Evolutionary conservation across 768 basidiomycete species (phyloP), one percentile per base, ranked within the genome.

Genomic region (Amyloporia xantha): DNA sequence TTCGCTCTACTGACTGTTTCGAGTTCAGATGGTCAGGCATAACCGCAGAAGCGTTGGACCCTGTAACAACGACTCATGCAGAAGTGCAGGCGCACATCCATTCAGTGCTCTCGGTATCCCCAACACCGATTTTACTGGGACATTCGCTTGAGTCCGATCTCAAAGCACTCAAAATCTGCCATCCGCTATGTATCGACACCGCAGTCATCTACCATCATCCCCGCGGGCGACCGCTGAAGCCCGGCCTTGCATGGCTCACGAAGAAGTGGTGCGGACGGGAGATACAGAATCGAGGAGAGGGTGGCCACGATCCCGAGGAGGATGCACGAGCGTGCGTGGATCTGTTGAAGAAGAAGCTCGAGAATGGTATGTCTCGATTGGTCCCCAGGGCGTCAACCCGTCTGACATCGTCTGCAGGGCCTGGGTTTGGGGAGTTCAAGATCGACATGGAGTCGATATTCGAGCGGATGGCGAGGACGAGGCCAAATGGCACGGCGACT

Each of bases 141-240:
- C 95, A 99, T 64, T 97, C 93, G 4, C 82, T 98, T 44, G 94
- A 97, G 70, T 93, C 89, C 13, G 95, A 99, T 61, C 77, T 99
- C 26, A 80, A 79, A 56, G 91, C 91, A 0, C 78, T 99, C 52
- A 90, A 88, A 56, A 76, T 95, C 28, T 79, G 82, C 54, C 93
- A 97, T 59, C 82, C 92, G 0, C 70, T 77, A 44, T 91, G 91
- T 61, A 88, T 97, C 59, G 95, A 99, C 62, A 97, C 95, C 1
- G 88, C 92, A 0, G 61, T 99, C 4, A 64, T 86, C 9, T 99
- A 84, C 68, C 87, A 93, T 61, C 95, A 99, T 67, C 91, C 95
- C 0, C 84, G 91, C 17, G 93, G 95, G 1, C 79, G 91, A 35
- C 93, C 95, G 0, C 79, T 91, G 53, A 98, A 97, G 68, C 91